Percentiles rank a stretch among this genome's conserved stretches.
These are phyloP conservation scores for Trichoderma asperelloides DNA, from an alignment of 495 filamentous ascomycete species.

Conservation along the genomic window DNA sequence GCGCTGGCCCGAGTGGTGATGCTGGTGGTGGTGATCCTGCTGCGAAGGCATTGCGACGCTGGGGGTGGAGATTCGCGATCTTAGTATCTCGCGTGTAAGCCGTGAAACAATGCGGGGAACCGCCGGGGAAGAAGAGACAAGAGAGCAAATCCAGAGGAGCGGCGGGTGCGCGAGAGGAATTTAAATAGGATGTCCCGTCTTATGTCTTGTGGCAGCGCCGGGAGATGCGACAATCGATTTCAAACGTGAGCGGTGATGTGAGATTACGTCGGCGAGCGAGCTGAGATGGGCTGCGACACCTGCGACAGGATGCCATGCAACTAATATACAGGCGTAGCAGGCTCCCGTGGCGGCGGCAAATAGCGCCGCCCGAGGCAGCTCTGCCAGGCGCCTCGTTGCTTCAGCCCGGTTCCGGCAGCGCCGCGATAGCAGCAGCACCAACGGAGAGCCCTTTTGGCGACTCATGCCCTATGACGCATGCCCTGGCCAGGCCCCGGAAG, in stretches of 20 bases:
- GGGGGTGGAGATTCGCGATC: not conserved
- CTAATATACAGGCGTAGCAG: not conserved
- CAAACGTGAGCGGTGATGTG: no score
- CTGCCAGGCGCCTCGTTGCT: not conserved
- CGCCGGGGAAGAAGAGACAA: not conserved
- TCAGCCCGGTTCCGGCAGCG: not conserved
- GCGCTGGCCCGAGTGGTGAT: not conserved
- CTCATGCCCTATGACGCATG: not conserved
- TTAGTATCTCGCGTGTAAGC: slow-evolving; percentile 1
- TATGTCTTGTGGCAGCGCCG: no score
- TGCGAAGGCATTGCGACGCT: slow-evolving; percentile 4
- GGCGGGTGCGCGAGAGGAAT: not conserved
- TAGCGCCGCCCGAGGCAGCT: not conserved
- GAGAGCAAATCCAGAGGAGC: no score
- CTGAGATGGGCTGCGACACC: not conserved
- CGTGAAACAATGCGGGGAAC: not conserved
- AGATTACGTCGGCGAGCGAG: not conserved
- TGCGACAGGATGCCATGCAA: not conserved
- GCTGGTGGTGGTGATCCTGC: not conserved
- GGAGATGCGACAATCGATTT: no score
- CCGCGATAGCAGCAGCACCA: not conserved
- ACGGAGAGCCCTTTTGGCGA: not conserved
- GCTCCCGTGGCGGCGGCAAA: not conserved
- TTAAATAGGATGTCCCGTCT: no score
- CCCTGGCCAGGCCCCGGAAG: not conserved